A percentile compares a stretch with the other conserved stretches of the same genome.
Evolutionary conservation across 2,329 filamentous ascomycete genomes (phyloP).

Genomic region (Phyllosticta citribraziliensis): DNA sequence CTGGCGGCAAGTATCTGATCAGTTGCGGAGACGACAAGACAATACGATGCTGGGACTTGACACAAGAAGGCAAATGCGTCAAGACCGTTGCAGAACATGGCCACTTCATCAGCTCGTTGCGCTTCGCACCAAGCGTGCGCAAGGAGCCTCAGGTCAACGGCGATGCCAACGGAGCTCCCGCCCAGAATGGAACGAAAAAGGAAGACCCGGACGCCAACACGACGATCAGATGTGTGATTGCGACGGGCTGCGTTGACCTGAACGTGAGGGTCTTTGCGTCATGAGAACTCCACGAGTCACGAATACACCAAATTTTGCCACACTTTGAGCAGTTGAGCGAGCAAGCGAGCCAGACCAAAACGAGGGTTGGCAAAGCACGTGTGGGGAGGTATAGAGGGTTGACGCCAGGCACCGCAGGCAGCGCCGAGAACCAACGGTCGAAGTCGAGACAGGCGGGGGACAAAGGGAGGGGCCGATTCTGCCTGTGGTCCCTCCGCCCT

Average conservation of each 20-base stretch:
- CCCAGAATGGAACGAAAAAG: constrained; percentile 34
- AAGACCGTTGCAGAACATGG: constrained; percentile 70
- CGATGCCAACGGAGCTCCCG: constrained; percentile 14
- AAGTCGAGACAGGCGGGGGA: constrained; percentile 2
- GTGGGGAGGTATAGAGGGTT: constrained; percentile 5
- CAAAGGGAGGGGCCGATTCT: background rate
- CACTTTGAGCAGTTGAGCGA: background rate
- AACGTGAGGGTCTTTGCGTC: constrained; percentile 70
- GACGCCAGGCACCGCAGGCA: background rate
- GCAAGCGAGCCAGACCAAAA: background rate
- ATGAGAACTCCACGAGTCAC: constrained; percentile 15
- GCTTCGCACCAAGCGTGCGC: constrained; percentile 73
- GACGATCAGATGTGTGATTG: constrained; percentile 74
- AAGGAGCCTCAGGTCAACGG: constrained; percentile 45
- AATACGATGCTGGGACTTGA: constrained; percentile 85
- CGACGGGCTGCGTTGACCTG: constrained; percentile 75
- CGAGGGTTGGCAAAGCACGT: background rate
- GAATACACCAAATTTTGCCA: background rate
- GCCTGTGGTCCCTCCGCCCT: background rate
- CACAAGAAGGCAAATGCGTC: constrained; percentile 82
- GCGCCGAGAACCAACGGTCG: background rate
- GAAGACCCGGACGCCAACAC: constrained; percentile 41
- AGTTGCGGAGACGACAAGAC: constrained; percentile 86
- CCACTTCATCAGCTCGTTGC: constrained; percentile 76
- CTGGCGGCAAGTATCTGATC: constrained; percentile 80